phyloP scores from a whole-genome alignment of 768 basidiomycete genomes.

The Boletus fagicola region DNA sequence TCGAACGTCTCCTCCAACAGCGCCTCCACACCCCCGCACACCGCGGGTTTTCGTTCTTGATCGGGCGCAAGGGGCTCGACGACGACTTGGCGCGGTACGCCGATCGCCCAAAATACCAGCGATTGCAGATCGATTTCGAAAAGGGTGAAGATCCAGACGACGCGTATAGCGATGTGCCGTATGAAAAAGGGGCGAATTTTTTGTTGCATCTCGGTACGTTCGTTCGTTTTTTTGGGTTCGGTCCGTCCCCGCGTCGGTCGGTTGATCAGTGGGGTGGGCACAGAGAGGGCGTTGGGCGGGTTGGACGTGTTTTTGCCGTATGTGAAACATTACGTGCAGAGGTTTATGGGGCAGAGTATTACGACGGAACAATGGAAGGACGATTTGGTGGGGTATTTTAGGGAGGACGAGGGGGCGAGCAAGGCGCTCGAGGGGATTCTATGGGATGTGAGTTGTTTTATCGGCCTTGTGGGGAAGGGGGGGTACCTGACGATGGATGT shows the following conservation, averaged over 20 bases:
- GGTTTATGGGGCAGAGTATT: conserved; percentile 80
- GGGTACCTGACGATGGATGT: no score
- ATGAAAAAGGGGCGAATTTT: conserved; percentile 89
- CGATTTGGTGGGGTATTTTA: conserved; percentile 73
- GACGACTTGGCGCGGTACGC: conserved; percentile 65
- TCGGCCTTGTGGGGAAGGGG: no score
- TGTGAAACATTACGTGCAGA: conserved; percentile 75
- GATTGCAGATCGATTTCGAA: conserved; percentile 73
- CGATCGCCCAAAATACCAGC: conserved; percentile 65
- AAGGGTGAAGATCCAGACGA: conserved; percentile 77
- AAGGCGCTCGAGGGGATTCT: conserved; percentile 65
- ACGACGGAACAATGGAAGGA: conserved; percentile 81
- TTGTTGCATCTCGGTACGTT: conserved; percentile 73
- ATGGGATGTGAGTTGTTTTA: conserved; percentile 62
- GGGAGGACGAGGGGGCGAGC: conserved; percentile 52
- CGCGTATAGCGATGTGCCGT: conserved; percentile 72
- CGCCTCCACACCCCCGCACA: conserved; percentile 69
- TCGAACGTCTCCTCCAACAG: conserved; percentile 77
- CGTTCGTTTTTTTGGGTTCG: no score
- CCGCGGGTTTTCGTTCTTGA: conserved; percentile 77
- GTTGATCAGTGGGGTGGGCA: not conserved
- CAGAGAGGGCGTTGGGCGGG: conserved; percentile 18
- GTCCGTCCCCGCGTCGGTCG: not conserved
- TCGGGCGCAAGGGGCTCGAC: conserved; percentile 67
- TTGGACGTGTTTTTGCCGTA: conserved; percentile 79